Percentiles rank a stretch among this genome's conserved stretches.
Conservation (phyloP, 371 early-diverging fungal species). For the Choanephora cucurbitarum region DNA sequence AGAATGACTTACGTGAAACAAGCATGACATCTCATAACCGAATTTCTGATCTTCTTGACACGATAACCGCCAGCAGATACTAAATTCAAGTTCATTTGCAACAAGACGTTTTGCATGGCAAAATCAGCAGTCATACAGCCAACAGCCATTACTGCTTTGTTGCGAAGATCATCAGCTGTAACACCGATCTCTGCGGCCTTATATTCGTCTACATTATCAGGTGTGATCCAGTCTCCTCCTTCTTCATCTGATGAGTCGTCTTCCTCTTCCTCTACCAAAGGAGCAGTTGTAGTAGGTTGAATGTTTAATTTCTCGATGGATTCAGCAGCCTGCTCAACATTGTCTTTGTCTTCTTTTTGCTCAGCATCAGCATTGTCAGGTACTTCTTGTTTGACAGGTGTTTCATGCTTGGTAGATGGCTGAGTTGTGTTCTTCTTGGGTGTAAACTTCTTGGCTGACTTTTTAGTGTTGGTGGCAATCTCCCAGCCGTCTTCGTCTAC, state of each 20-base stretch:
- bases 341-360: conserved; percentile 21
- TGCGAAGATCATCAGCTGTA: conserved; percentile 45
- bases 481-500: conserved; percentile 58
- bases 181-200: conserved; percentile 59
- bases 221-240: conserved; percentile 95
- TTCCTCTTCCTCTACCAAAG: conserved; percentile 35
- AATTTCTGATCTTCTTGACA: conserved; percentile 80
- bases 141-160: conserved; percentile 59
- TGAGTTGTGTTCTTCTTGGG: conserved; percentile 13
- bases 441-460: conserved; percentile 22
- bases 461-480: conserved; percentile 39
- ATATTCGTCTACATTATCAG: conserved; percentile 76
- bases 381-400: conserved; percentile 21
- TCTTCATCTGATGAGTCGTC: conserved; percentile 53
- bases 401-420: conserved; percentile 6
- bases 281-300: conserved; percentile 5
- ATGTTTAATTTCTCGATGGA: conserved; percentile 20
- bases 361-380: conserved; percentile 17
- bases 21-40: conserved; percentile 93
- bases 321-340: conserved; percentile 28
- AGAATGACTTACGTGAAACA: conserved; percentile 75
- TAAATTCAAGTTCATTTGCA: conserved; percentile 89
- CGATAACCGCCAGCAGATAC: conserved; percentile 84
- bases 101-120: conserved; percentile 96
- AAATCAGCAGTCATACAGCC: conserved; percentile 95